Base-by-base conservation (phyloP, 1,284 basidiomycete species). In the Cutaneotrichosporon mucoides region DNA sequence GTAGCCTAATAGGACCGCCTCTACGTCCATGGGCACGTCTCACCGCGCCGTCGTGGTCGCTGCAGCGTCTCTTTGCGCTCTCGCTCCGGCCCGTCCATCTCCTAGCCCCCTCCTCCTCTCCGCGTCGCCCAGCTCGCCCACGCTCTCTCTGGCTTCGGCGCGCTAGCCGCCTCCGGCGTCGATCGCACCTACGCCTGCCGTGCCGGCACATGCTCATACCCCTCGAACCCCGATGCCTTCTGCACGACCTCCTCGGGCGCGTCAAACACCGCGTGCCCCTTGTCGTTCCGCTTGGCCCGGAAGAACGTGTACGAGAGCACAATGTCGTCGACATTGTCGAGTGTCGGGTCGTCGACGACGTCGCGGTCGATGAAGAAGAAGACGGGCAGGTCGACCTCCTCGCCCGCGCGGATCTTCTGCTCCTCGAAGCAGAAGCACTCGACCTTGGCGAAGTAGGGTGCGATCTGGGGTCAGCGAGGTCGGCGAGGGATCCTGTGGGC, bases 341-440 rank as follows among this genome's bases (percentile, higher is more conserved):
- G 90, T 4, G 85, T 79, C 2, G 92, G 92, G 69, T 99, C 96
- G 54, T 98, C 93, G 46, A 95, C 81, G 60, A 97, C 86, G 72
- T 99, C 96, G 61, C 90, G 88, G 81, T 99, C 96, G 66, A 99
- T 95, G 81, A 99, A 99, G 82, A 99, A 99, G 64, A 99, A 85
- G 35, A 99, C 84, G 13, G 96, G 96, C 83, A 99, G 89, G 78
- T 99, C 96, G 15, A 99, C 91, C 77, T 98, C 94, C 79, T 99
- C 96, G 33, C 89, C 88, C 0, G 95, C 94, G 24, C 97, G 81
- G 16, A 99, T 84, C 70, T 88, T 90, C 78, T 99, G 96, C 76
- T 99, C 96, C 77, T 99, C 96, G 69, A 99, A 99, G 79, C 96
- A 99, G 82, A 99, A 99, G 70, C 96, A 99, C 78, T 99, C 96